Evolutionary conservation across 345 rosid species (phyloP), one percentile per base, ranked within the genome.

Genomic region (Turnera subulata): DNA sequence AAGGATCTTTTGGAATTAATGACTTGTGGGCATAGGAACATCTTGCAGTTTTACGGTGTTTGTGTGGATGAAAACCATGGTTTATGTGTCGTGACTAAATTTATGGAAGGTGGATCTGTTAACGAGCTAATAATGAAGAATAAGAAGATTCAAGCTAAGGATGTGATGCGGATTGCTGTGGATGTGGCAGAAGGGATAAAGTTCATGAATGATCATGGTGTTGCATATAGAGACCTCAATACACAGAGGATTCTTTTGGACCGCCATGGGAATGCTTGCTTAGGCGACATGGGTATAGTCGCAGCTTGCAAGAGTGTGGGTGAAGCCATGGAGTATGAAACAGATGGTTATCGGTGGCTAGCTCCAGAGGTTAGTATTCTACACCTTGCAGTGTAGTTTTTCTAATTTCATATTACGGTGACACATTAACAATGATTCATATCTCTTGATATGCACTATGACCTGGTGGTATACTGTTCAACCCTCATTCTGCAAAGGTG

Each of bases 291-390:
- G 82, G 97, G 97, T 46, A 71, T 89, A 59, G 83, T 89, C 58
- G 64, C 91, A 32, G 91, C 95, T 73, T 89, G 99, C 80, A 86
- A 92, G 78, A 83, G 78, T 74, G 72, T 71, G 55, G 88, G 91
- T 5, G 96, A 92, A 68, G 86, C 88, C 0, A 67, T 76, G 85
- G 95, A 92, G 68, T 92, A 92, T 48, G 98, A 92, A 79, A 92
- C 95, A 10, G 98, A 92, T 79, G 98, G 96, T 40, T 92, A 92
- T 69, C 83, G 95, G 6, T 92, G 98, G 98, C 86, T 89, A 64
- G 95, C 96, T 71, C 98, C 96, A 6, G 98, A 92, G 98, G 96
- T 86, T 23, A 47, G 89, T 80, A 17, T 51, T 63, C 61, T 75
- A 19, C 57, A 62, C 26, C 48, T 46, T 63, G 51, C 38, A 51